These are phyloP conservation scores for Solanum acaule DNA, from an alignment of 257 asterid genomes.

Conservation along the genomic window DNA sequence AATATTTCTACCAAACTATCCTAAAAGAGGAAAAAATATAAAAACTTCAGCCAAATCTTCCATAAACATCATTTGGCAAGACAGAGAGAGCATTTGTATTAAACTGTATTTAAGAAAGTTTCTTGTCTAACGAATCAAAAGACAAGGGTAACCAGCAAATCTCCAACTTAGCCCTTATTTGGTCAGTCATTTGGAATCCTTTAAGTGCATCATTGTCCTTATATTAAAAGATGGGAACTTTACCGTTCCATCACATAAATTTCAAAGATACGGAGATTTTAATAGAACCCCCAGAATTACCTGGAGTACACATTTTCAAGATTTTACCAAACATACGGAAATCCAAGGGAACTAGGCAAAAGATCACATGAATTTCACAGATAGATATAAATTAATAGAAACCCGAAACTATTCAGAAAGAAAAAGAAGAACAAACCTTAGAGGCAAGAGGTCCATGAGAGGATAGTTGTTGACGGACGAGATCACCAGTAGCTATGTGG, in stretches of 20 bases:
- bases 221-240: not conserved
- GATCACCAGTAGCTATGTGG: conserved; percentile 96
- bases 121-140: not conserved
- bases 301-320: not conserved
- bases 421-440: conserved; percentile 25
- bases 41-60: not conserved
- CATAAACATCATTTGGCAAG: not conserved
- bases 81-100: not conserved
- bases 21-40: not conserved
- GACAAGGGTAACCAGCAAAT: not conserved
- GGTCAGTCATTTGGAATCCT: not conserved
- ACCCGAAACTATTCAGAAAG: not conserved
- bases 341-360: not conserved
- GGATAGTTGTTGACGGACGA: conserved; percentile 79
- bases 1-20: not conserved
- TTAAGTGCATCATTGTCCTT: not conserved
- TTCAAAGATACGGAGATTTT: not conserved
- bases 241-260: not conserved
- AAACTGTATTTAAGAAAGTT: not conserved
- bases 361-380: not conserved
- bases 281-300: not conserved
- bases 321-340: not conserved
- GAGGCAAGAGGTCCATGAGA: conserved; percentile 60
- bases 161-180: not conserved
- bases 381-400: not conserved